phyloP scores from a whole-genome alignment of 176 grass and related monocot species.

The Hyparrhenia diplandra region DNA sequence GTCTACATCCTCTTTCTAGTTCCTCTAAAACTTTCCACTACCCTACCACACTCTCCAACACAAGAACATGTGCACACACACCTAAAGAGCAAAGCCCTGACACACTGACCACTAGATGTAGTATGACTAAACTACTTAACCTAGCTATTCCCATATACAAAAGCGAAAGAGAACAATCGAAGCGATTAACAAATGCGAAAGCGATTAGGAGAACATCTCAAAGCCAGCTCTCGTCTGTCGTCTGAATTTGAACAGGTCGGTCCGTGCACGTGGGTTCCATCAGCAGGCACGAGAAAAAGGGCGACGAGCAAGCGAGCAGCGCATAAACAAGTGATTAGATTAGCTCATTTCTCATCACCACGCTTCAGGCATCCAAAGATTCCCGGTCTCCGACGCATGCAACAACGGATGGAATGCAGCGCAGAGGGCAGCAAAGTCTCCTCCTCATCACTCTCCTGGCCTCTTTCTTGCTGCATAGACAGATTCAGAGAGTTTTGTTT shows the following conservation, averaged over 20 bases:
- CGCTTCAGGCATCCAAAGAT: constrained; percentile 21
- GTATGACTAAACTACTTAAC: constrained; percentile 28
- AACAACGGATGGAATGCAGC: background rate
- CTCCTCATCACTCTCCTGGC: background rate
- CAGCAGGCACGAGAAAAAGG: constrained; percentile 22
- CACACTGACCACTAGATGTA: constrained; percentile 28
- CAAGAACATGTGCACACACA: constrained; percentile 24
- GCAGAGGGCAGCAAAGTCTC: constrained; percentile 23
- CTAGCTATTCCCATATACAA: constrained; percentile 41
- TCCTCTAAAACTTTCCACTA: constrained; percentile 27
- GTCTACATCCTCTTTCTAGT: constrained; percentile 21
- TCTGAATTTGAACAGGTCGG: background rate
- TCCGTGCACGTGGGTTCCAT: constrained; percentile 33
- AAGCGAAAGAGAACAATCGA: constrained; percentile 16
- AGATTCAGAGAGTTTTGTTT: constrained; percentile 21
- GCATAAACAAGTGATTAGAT: constrained; percentile 10
- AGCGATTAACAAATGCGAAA: constrained; percentile 12
- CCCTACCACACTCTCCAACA: constrained; percentile 23
- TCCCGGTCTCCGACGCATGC: constrained; percentile 34
- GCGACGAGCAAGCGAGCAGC: background rate
- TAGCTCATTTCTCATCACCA: constrained; percentile 15
- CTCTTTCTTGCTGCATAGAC: constrained; percentile 6
- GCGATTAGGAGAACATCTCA: constrained; percentile 21
- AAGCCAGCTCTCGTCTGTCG: background rate
- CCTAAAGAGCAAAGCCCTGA: constrained; percentile 32